Conservation (phyloP, 768 basidiomycete species). For the Crepidotus variabilis region DNA sequence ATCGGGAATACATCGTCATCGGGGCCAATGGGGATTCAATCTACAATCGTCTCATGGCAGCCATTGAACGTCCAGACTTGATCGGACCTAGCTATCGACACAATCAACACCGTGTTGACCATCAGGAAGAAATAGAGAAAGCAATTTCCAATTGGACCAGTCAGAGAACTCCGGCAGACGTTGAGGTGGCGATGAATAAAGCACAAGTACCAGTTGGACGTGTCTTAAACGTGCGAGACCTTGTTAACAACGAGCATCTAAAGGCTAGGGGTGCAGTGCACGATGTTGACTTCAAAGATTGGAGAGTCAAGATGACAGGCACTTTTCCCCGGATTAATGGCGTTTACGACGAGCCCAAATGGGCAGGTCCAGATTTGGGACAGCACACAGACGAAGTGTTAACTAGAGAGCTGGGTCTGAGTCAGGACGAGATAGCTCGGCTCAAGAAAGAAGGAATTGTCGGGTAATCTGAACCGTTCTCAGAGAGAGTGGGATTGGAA, state of each 20-base stretch:
- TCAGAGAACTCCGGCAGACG: constrained; percentile 46
- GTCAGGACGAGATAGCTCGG: constrained; percentile 28
- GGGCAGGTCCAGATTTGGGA: constrained; percentile 72
- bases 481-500: no score
- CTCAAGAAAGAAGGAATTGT: constrained; percentile 40
- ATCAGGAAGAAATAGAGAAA: constrained; percentile 60
- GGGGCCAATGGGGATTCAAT: constrained; percentile 71
- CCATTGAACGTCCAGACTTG: constrained; percentile 57
- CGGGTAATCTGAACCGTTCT: constrained; percentile 19
- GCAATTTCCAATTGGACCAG: constrained; percentile 63
- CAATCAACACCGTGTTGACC: constrained; percentile 60
- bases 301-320: constrained; percentile 66
- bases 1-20: constrained; percentile 60
- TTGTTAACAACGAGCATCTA: constrained; percentile 56
- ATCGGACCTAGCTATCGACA: constrained; percentile 48
- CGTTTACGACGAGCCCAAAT: constrained; percentile 51
- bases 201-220: constrained; percentile 63
- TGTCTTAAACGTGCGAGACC: constrained; percentile 59
- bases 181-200: constrained; percentile 41
- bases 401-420: constrained; percentile 37
- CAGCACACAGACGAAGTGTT: constrained; percentile 51
- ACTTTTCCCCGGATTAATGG: constrained; percentile 64
- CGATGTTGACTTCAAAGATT: constrained; percentile 51
- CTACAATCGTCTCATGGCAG: constrained; percentile 63
- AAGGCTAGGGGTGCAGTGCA: constrained; percentile 52